Evolutionary conservation across 2,329 filamentous ascomycete genomes (phyloP).

Genomic region (Calonectria honghensis): DNA sequence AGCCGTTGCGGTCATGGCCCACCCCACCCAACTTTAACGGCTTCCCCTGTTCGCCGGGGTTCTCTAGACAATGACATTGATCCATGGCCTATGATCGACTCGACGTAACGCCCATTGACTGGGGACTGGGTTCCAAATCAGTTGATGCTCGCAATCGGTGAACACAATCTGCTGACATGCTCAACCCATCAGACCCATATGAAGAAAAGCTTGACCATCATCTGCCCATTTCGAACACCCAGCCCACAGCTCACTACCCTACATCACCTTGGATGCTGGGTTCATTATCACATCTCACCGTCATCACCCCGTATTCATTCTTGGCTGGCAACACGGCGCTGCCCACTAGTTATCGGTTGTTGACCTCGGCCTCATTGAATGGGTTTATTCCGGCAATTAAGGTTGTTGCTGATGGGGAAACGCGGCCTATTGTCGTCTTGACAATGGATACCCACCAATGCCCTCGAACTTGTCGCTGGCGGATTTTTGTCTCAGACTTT

Average conservation of each 20-base stretch:
- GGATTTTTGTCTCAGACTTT: not conserved
- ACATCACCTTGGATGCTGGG: not conserved
- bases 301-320: constrained; percentile 1
- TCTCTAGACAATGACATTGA: not conserved
- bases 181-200: constrained; percentile 2
- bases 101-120: not conserved
- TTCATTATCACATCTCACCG: constrained; percentile 16
- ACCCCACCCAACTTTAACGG: constrained; percentile 15
- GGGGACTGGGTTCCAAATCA: constrained; percentile 19
- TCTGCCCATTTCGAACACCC: constrained; percentile 15
- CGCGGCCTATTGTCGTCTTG: not conserved
- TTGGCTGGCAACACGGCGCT: not conserved
- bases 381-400: not conserved
- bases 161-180: constrained; percentile 5
- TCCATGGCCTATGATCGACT: constrained; percentile 12
- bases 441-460: not conserved
- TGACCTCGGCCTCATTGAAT: not conserved
- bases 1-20: not conserved
- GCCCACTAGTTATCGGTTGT: not conserved
- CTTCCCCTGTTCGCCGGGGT: constrained; percentile 12
- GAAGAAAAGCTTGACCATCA: constrained; percentile 19
- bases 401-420: not conserved
- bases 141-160: constrained; percentile 15
- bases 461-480: not conserved
- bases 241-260: not conserved